These are phyloP conservation scores for Balakata baccata DNA, from an alignment of 345 rosid genomes.

Conservation along the genomic window DNA sequence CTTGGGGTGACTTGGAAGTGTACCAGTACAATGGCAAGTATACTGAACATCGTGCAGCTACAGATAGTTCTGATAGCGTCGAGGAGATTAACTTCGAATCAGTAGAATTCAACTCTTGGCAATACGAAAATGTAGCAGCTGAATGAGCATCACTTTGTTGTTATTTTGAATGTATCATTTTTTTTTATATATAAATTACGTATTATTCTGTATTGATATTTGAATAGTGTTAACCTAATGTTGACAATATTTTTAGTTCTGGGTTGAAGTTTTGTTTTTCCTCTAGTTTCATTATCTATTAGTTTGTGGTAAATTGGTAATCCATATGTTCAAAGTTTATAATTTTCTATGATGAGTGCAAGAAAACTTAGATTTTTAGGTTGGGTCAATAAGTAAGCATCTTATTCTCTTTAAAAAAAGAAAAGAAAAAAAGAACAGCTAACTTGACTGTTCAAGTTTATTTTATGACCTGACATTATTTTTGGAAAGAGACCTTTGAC, in stretches of 20 bases:
- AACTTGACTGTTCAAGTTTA: no score
- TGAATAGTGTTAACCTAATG: background rate
- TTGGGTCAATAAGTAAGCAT: no score
- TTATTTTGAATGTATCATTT: constrained; percentile 21
- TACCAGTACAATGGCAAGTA: constrained; percentile 76
- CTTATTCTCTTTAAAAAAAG: no score
- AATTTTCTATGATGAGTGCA: no score
- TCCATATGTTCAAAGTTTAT: no score
- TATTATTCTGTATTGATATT: constrained; percentile 19
- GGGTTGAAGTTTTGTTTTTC: background rate
- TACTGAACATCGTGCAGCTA: constrained; percentile 43
- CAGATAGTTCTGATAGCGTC: constrained; percentile 39
- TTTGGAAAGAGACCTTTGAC: no score
- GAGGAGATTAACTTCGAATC: constrained; percentile 39
- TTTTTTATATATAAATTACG: constrained; percentile 6
- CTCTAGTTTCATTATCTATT: background rate
- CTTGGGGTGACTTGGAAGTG: constrained; percentile 84
- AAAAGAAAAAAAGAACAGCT: no score
- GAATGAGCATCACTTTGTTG: constrained; percentile 35
- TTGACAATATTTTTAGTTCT: background rate
- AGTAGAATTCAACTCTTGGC: constrained; percentile 69
- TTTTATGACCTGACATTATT: no score
- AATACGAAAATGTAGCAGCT: constrained; percentile 37
- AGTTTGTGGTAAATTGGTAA: no score
- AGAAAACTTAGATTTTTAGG: no score